These are phyloP conservation scores for Tilletia indica DNA, from an alignment of 1,284 basidiomycete genomes.

Conservation along the genomic window DNA sequence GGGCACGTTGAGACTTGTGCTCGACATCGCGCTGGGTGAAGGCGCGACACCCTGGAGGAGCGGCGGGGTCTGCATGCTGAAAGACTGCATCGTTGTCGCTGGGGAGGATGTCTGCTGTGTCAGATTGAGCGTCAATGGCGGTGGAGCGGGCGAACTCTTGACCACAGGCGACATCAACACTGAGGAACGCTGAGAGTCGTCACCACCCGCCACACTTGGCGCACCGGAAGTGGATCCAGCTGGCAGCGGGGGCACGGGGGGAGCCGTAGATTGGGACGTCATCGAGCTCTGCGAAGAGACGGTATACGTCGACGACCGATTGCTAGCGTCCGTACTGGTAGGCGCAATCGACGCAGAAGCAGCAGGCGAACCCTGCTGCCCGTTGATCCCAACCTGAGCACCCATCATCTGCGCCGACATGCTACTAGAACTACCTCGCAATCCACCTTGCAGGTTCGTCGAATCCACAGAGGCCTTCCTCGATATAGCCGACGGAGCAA, in stretches of 20 bases:
- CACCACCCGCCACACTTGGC: neutral
- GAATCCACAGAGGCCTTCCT: neutral
- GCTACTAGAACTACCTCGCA: neutral
- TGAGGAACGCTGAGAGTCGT: neutral
- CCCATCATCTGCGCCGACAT: neutral
- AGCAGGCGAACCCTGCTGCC: neutral
- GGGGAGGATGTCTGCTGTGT: neutral
- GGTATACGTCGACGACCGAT: conserved; percentile 46
- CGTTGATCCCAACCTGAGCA: too few relatives aligned
- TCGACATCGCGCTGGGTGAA: conserved; percentile 55
- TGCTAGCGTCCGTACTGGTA: conserved; percentile 37
- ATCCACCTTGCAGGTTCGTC: neutral
- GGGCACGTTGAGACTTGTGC: conserved; percentile 21
- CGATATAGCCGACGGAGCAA: neutral
- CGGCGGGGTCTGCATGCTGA: neutral
- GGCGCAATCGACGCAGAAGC: conserved; percentile 31
- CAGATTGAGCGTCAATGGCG: conserved; percentile 11
- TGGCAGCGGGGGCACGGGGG: conserved; percentile 16
- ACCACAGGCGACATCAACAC: neutral
- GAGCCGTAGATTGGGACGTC: conserved; percentile 30
- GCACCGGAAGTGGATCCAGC: neutral
- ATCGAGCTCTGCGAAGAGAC: conserved; percentile 47
- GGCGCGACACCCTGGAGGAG: conserved; percentile 36
- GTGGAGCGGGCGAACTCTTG: neutral
- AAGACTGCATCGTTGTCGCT: neutral